phyloP scores from a whole-genome alignment of 129 eudicot genomes.

The carrot (Daucus carota) region DH1_v3.0 NC_030389.2:4129501-4130000 shows the following conservation, averaged over 20 bases:
- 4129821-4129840: slow-evolving; percentile 49
- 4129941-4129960: not conserved
- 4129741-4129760: slow-evolving; percentile 97
- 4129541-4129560: not conserved
- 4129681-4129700: slow-evolving; percentile 78
- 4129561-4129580: not conserved
- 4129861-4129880: not conserved
- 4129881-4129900: not conserved
- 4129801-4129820: slow-evolving; percentile 94
- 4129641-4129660: slow-evolving; percentile 32
- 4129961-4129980: not conserved
- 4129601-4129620: not conserved
- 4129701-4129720: slow-evolving; percentile 94
- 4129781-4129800: slow-evolving; percentile 83
- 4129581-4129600: not conserved
- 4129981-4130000: not conserved
- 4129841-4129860: not conserved
- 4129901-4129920: not conserved
- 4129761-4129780: slow-evolving; percentile 71
- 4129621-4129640: not conserved
- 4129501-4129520: not conserved
- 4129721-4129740: slow-evolving; percentile 62
- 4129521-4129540: not conserved
- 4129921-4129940: not conserved
- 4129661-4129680: slow-evolving; percentile 42